Base-by-base conservation (phyloP, 257 asterid genomes). In the Gentiana macrophylla region DNA sequence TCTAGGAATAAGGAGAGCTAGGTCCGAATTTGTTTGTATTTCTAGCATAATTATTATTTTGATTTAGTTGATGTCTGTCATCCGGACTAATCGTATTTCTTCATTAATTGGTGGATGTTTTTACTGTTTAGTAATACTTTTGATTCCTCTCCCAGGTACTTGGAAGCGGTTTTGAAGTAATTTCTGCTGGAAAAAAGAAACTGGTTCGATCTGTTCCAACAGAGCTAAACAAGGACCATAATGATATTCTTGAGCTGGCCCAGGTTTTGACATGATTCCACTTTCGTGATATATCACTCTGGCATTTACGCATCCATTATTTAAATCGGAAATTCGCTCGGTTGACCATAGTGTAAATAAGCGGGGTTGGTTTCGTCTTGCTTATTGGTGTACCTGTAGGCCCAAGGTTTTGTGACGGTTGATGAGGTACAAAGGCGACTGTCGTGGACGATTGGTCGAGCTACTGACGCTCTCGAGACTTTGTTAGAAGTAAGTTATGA, bases 161-260 rank as follows among this genome's bases (percentile, higher is more conserved):
- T 51, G 99, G 97, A 34, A 86, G 82, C 59, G 99, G 99, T 64
- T 92, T 83, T 62, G 99, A 92, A 86, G 95, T 92, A 51, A 88
- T 92, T 56, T 79, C 94, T 59, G 77, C 89, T 35, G 95, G 94
- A 67, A 92, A 85, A 74, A 85, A 67, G 78, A 92, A 88, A 76
- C 95, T 92, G 46, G 80, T 92, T 49, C 77, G 97, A 35, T 92
- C 96, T 57, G 99, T 92, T 68, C 97, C 99, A n/a, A 92, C 99
- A 1, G 99, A 92, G 68, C 49, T 92, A 80, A 92, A 92, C 69
- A 88, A 80, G 76, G 99, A 92, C 73, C 99, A 88, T 72, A 92
- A 92, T 60, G 97, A 88, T 72, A 83, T 92, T 49, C 70, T 92
- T 62, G 99, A 92, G 91, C 83, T 88, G 45, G 97, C 99, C 2